phyloP scores from a whole-genome alignment of 1,139 yeast genomes.

The Zhuliangozyma parablackwelliae region DNA sequence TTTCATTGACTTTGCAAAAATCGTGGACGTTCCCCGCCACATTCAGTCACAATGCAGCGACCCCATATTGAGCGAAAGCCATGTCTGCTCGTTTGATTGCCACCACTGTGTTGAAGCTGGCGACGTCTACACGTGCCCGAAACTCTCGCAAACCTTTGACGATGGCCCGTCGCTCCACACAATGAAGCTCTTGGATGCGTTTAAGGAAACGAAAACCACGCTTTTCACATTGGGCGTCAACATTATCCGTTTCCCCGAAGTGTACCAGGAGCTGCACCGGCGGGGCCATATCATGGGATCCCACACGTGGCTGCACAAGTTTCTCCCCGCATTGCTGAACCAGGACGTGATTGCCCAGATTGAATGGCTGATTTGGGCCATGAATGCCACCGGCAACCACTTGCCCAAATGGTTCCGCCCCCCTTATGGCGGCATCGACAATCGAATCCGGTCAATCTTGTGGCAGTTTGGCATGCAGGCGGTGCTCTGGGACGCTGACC shows the following conservation, averaged over 20 bases:
- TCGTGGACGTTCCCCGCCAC: conserved; percentile 45
- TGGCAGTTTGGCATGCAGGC: conserved; percentile 84
- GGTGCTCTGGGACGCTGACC: conserved; percentile 88
- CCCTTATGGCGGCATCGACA: conserved; percentile 92
- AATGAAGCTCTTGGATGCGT: conserved; percentile 46
- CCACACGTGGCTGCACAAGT: conserved; percentile 92
- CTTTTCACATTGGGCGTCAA: conserved; percentile 85
- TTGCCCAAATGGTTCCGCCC: conserved; percentile 95
- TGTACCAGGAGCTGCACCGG: conserved; percentile 52
- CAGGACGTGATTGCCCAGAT: conserved; percentile 84
- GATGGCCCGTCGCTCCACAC: conserved; percentile 90
- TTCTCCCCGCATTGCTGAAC: conserved; percentile 70
- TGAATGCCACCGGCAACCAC: conserved; percentile 89
- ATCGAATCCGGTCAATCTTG: conserved; percentile 73
- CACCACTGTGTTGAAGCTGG: conserved; percentile 71
- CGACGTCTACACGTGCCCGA: conserved; percentile 72
- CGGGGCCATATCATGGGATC: conserved; percentile 79
- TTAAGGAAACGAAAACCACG: conserved; percentile 49
- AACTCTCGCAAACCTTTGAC: conserved; percentile 82
- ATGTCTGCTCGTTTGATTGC: conserved; percentile 84
- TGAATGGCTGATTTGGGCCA: conserved; percentile 96
- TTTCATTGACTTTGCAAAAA: conserved; percentile 52
- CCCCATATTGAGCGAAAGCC: conserved; percentile 14
- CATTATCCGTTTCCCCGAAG: conserved; percentile 70
- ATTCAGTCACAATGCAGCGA: conserved; percentile 56